Percentiles rank a stretch among this genome's conserved stretches.
Conservation (phyloP, 2,329 filamentous ascomycete species). For the Trichoderma cornu-damae region DNA sequence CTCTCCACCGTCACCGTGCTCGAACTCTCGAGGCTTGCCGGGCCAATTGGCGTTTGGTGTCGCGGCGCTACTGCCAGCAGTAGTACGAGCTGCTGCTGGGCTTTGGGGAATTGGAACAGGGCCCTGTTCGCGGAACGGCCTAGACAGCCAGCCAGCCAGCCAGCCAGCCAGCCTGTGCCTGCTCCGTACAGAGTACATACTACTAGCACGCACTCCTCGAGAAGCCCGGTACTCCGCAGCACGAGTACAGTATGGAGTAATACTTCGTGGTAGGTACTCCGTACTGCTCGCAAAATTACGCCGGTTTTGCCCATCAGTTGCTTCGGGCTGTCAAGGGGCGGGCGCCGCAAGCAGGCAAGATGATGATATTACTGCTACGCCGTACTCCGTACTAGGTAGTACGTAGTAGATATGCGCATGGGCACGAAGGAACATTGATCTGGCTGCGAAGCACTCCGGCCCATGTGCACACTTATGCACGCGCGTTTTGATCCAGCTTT, state of each 20-base stretch:
- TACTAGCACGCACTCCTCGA: too few species aligned
- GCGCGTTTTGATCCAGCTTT: neutral
- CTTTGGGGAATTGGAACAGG: neutral
- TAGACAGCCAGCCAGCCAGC: too few species aligned
- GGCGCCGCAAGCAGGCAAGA: too few species aligned
- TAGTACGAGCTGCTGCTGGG: too few species aligned
- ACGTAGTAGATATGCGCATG: too few species aligned
- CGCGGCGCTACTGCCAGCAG: neutral
- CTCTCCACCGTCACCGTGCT: neutral
- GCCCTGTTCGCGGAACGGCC: constrained; percentile 3
- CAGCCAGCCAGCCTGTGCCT: neutral
- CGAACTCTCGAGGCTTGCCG: neutral
- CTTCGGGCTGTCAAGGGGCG: neutral
- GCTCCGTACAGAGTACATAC: neutral
- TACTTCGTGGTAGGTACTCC: too few species aligned
- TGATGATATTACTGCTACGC: too few species aligned
- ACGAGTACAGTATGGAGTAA: too few species aligned
- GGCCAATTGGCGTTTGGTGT: neutral
- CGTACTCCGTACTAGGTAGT: too few species aligned
- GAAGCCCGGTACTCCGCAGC: too few species aligned
- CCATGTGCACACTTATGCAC: neutral
- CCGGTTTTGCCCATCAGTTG: neutral
- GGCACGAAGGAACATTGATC: too few species aligned
- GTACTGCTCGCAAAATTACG: neutral
- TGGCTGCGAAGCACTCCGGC: too few species aligned